Base-by-base conservation (phyloP, 495 filamentous ascomycete species). In the Aspergillus bertholletiae region DNA sequence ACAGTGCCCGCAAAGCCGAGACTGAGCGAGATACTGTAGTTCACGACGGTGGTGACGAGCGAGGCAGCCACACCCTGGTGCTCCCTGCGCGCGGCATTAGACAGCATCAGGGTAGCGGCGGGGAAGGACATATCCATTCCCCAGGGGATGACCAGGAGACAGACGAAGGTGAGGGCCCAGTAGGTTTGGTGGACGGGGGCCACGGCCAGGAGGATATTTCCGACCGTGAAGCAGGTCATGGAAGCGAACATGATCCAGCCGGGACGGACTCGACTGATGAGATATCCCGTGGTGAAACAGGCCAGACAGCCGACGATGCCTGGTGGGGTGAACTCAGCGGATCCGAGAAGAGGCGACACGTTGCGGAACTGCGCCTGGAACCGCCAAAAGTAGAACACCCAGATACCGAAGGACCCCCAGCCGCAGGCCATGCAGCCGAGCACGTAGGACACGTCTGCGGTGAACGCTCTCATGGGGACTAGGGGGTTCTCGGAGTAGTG, bases 1-100 rank as follows among this genome's bases (percentile, higher is more conserved):
- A 87, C 75, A 1, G 82, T 88, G 0, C 84, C 85, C 0, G 84
- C 85, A 47, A 89, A 71, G 0, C 87, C 87, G 7, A 90, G 62
- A 0, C 84, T 84, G n/a, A 88, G 60, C 0, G 78, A 81, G 51
- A 89, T 86, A 41, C 72, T 78, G 55, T 88, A 89, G 53, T 88
- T 87, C 45, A 88, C 80, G 6, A 84, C 70, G 0, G 84, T 88
- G 40, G 72, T 84, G 13, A 88, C 80, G 21, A 91, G 64, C n/a
- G 74, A 80, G 0, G 81, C 83, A 4, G 80, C 84, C 1, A 76
- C 52, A 8, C 77, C 77, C 58, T 80, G 77, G 39, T 78, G 64
- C 28, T 74, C 50, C 6, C 59, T 46, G 0, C 62, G 44, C 45
- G 78, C 67, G 1, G 65, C 56, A 48, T 73, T 65, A n/a, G 62